Percentiles rank a stretch among this genome's conserved stretches.
These are phyloP conservation scores for Fusarium guadeloupense DNA, from an alignment of 2,329 filamentous ascomycete genomes.

Conservation along the genomic window DNA sequence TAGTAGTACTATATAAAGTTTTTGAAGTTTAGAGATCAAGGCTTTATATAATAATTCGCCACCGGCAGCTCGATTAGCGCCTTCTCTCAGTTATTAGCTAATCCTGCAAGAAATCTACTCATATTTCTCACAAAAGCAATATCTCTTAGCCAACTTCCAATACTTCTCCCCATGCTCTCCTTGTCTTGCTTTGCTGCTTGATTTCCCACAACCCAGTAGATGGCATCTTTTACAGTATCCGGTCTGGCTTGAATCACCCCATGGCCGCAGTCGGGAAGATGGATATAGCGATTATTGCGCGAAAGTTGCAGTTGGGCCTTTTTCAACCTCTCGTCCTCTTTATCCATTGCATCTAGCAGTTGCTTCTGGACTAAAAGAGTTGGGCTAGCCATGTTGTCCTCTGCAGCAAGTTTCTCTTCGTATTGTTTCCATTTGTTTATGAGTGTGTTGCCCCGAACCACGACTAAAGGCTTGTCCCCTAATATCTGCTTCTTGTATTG, in stretches of 20 bases:
- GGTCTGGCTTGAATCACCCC: slow-evolving; percentile 24
- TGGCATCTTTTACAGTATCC: slow-evolving; percentile 21
- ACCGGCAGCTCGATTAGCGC: background rate
- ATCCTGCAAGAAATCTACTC: background rate
- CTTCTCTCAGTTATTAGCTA: background rate
- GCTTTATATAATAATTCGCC: too few relatives aligned
- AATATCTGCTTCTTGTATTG: slow-evolving; percentile 27
- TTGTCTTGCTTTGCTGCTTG: background rate
- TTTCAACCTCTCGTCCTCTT: slow-evolving; percentile 35
- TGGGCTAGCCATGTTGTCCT: background rate
- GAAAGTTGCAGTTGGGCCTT: slow-evolving; percentile 31
- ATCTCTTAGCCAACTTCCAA: background rate
- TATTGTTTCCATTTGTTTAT: slow-evolving; percentile 30
- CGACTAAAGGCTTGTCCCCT: slow-evolving; percentile 21
- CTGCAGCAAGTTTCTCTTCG: slow-evolving; percentile 11
- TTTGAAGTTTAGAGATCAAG: too few relatives aligned
- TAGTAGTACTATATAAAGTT: too few relatives aligned
- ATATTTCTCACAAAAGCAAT: background rate
- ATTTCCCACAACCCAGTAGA: slow-evolving; percentile 31
- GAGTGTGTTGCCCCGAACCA: slow-evolving; percentile 35
- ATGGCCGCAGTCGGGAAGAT: slow-evolving; percentile 34
- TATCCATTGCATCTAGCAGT: slow-evolving; percentile 21
- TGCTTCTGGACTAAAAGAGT: slow-evolving; percentile 15
- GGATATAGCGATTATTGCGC: slow-evolving; percentile 24
- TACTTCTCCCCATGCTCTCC: accelerated